Evolutionary conservation across 2,329 filamentous ascomycete genomes (phyloP), one percentile per base, ranked within the genome.

Genomic region (Epichloe typhina): DNA sequence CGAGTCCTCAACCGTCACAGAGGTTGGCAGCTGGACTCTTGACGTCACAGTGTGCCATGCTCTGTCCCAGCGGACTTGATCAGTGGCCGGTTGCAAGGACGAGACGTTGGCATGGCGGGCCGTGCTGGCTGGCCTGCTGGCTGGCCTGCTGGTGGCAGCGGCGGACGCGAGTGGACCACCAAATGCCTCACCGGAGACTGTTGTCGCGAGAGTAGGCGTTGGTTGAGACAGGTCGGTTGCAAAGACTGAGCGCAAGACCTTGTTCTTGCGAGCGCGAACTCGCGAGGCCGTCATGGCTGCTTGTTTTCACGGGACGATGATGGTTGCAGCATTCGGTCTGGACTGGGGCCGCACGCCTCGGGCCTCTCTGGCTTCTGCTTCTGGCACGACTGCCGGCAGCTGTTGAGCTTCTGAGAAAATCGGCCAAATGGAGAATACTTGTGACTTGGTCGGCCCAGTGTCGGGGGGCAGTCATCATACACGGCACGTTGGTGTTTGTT

Each of bases 31-130:
- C 45, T 72, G 71, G 44, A 84, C 75, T 36, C 69, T 69, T 33
- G 75, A 71, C 15, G 79, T 83, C 53, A 83, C 79, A 31, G 70
- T 66, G 59, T 80, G 76, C 81, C 81, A 84, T 52, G 80, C 77
- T 54, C 75, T 69, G 59, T 83, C 78, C 71, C 75, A 82, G 55
- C 70, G 71, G 50, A 73, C 69, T 64, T 82, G 80, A 55, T 80
- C 72, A 53, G 68, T 65, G 36, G 61, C 57, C 31, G 59, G 58
- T 52, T 57, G 55, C 50, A 53, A 55, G 50, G 53, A 51, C 44
- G 59, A 51, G 53, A 47, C 17, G 46, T n/a, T 40, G 46, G 36
- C 49, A 15, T 51, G 49, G 19, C 41, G 40, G 37, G 23, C 41
- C 36, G 42, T 41, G 56, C 55, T 52, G 49, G 52, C 47, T 8